Evolutionary conservation across 495 filamentous ascomycete species (phyloP).

Genomic region (Aspergillus wentii): DNA sequence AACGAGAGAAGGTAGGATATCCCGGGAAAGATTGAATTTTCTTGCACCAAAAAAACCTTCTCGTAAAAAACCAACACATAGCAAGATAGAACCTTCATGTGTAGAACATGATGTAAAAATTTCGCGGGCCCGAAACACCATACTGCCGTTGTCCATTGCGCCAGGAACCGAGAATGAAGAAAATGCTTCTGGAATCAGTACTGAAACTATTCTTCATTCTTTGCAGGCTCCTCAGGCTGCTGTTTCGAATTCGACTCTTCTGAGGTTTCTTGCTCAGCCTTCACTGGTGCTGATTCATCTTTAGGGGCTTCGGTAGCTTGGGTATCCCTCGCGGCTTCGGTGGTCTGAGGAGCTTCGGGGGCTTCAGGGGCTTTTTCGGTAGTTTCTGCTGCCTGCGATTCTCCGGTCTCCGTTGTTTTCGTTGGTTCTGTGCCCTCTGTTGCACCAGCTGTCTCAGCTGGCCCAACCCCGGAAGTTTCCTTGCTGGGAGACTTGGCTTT

Average conservation of each 20-base stretch:
- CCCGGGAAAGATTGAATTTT: constrained; percentile 2
- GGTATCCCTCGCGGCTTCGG: constrained; percentile 1
- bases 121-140: constrained; percentile 36
- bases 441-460: constrained; percentile 4
- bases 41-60: not conserved
- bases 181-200: constrained; percentile 10
- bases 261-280: constrained; percentile 11
- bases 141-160: constrained; percentile 38
- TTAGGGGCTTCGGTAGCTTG: constrained; percentile 14
- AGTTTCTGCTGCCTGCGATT: constrained; percentile 8
- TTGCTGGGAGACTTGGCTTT: constrained; percentile 17
- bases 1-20: not conserved
- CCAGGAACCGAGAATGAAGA: constrained; percentile 23
- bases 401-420: constrained; percentile 6
- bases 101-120: constrained; percentile 19
- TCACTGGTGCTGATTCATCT: constrained; percentile 13
- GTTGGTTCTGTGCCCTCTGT: constrained; percentile 12
- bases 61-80: constrained; percentile 5
- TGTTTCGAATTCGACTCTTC: constrained; percentile 20
- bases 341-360: not conserved
- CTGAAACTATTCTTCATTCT: constrained; percentile 26
- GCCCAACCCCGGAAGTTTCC: constrained; percentile 13
- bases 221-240: constrained; percentile 21
- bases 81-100: constrained; percentile 15
- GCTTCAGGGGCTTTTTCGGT: constrained; percentile 9